Evolutionary conservation across 2,329 filamentous ascomycete genomes (phyloP).

Genomic region (Arthrobotrys conoides): DNA sequence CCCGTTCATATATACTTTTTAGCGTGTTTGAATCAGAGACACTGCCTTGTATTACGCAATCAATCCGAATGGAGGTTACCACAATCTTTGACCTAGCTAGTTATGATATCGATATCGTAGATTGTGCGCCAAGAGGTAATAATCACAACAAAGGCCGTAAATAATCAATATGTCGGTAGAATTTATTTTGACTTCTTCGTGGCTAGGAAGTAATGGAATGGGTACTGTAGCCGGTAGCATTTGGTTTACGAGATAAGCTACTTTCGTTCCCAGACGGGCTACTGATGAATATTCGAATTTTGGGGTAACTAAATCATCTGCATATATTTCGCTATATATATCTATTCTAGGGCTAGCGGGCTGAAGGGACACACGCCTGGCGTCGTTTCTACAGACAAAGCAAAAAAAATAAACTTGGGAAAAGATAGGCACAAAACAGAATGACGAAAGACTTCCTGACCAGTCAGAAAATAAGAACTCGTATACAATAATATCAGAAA

Average conservation of each 20-base stretch:
- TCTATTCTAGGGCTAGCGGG: neutral
- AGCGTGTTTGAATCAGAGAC: neutral
- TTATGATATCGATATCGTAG: too few species aligned
- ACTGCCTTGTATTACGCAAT: neutral
- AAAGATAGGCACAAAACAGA: neutral
- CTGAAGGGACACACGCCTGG: neutral
- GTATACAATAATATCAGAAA: neutral
- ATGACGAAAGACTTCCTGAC: neutral
- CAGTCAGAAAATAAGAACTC: neutral
- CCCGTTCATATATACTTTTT: neutral
- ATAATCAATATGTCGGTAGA: too few species aligned
- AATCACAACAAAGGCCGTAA: too few species aligned
- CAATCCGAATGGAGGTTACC: neutral
- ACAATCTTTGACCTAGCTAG: too few species aligned
- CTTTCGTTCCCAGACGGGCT: too few species aligned
- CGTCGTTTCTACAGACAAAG: neutral
- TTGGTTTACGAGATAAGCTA: too few species aligned
- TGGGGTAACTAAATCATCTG: neutral
- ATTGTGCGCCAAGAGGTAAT: too few species aligned
- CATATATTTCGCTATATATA: neutral
- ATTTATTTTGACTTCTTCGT: too few species aligned
- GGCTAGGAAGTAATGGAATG: too few species aligned
- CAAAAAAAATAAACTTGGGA: neutral
- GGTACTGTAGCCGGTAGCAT: too few species aligned
- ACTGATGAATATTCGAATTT: too few species aligned